Evolutionary conservation across 75 land plant genomes (phyloP), one percentile per base, ranked within the genome.

Genomic region (Picea sitchensis): DNA sequence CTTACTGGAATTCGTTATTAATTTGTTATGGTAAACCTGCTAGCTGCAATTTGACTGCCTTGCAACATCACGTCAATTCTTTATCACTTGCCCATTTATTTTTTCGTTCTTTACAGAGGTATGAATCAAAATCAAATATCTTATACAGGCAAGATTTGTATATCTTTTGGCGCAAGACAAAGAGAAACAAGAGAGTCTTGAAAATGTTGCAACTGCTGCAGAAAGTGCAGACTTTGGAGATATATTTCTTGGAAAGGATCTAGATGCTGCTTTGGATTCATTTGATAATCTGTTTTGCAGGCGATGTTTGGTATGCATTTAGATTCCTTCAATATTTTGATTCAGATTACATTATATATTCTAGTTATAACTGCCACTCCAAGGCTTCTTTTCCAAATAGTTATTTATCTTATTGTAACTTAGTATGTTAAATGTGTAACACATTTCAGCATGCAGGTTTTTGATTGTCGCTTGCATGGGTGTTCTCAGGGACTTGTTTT

Each of bases 201-300:
- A 74, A 32, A 75, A 56, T 11, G 11, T 57, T 13, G 72, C 81
- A 80, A 77, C 41, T 69, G 58, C 79, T 63, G 76, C 13, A 72
- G 82, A 77, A 38, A 47, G 56, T 38, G 78, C 20, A 32, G 59
- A 38, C 57, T 79, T 76, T 58, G 77, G 59, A 71, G 69, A 81
- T 15, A 76, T 76, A 54, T 81, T 82, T 71, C 80, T 87, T 63
- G 87, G 93, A 54, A 94, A 91, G 80, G 93, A 90, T 80, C 91
- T 98, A 20, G 73, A 81, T 86, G 86, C 89, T 72, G 94, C 99
- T 47, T 86, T 98, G 86, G 98, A 95, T 89, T 98, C 99, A 61
- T 95, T 98, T 84, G 99, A 98, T 78, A 95, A 91, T 80, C 86
- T 95, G 58, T 98, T 98, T 79, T 98, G 99, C 77, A 92, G 99